Evolutionary conservation across 441 rosid genomes (phyloP).

Genomic region (Pelargonium myrrhifolium): DNA sequence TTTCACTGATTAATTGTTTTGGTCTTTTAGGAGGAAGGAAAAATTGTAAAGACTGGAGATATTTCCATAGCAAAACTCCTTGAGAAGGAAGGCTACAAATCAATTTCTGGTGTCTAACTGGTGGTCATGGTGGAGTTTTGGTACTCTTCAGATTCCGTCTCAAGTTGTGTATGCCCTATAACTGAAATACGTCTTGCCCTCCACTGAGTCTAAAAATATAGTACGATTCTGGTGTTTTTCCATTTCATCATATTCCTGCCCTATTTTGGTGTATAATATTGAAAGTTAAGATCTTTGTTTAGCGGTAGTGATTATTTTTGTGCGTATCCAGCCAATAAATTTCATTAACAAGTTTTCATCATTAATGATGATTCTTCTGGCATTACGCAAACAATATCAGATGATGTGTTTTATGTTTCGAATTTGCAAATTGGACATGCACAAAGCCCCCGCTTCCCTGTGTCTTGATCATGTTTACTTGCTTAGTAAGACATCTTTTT

Average conservation of each 20-base stretch:
- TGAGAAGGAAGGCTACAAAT: conserved; percentile 83
- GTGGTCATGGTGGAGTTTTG: not conserved
- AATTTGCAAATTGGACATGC: no score
- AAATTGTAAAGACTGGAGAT: conserved; percentile 79
- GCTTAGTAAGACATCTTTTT: no score
- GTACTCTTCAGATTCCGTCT: not conserved
- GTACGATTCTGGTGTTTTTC: no score
- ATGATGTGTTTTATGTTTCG: no score
- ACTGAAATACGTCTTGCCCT: not conserved
- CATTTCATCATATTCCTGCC: no score
- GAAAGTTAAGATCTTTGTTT: no score
- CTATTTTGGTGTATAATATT: no score
- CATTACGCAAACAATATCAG: not conserved
- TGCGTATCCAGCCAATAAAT: no score
- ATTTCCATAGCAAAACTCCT: conserved; percentile 57
- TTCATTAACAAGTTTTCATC: not conserved
- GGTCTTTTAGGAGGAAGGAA: conserved; percentile 63
- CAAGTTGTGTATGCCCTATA: not conserved
- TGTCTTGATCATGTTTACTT: no score
- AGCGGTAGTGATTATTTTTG: no score
- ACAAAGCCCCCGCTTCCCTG: no score
- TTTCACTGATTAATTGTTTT: not conserved
- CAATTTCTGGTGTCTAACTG: conserved; percentile 39
- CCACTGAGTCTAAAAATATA: not conserved
- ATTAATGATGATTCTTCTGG: not conserved